Base-by-base conservation (phyloP, 805 yeast genomes). In the Kazachstania martiniae region DNA sequence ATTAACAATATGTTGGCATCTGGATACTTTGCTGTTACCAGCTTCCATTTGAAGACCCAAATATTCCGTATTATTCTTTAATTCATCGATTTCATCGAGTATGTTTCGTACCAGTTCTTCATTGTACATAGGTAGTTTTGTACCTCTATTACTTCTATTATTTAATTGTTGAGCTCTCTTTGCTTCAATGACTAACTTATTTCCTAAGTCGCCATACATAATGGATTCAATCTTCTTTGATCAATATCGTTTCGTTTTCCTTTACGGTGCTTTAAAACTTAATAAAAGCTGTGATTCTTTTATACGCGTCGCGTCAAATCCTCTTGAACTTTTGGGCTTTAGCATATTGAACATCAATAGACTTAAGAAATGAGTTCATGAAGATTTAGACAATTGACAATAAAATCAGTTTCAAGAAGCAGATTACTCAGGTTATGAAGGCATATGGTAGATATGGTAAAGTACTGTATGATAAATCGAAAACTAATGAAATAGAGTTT, bases 201-300 rank as follows among this genome's bases (percentile, higher is more conserved):
- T 72, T 2, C 89, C 95, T 4, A 72, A 47, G 46, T 87, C 96
- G 18, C 96, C 96, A 47, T 84, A 84, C 98, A 89, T 89, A 9
- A 23, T 8, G 22, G 9, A 19, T 10, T n/a, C n/a, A n/a, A n/a
- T n/a, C n/a, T n/a, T n/a, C n/a, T n/a, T n/a, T n/a, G n/a, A n/a
- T n/a, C n/a, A n/a, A n/a, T n/a, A n/a, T n/a, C n/a, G n/a, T n/a
- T n/a, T n/a, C n/a, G n/a, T n/a, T n/a, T n/a, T n/a, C n/a, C n/a
- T n/a, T n/a, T n/a, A n/a, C n/a, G n/a, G n/a, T n/a, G n/a, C n/a
- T n/a, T n/a, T n/a, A n/a, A n/a, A n/a, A n/a, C n/a, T n/a, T n/a
- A n/a, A n/a, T n/a, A n/a, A n/a, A n/a, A n/a, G n/a, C n/a, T n/a
- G n/a, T n/a, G n/a, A n/a, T n/a, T n/a, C n/a, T n/a, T n/a, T n/a